A percentile compares a stretch with the other conserved stretches of the same genome.
These are phyloP conservation scores for Aegilops bicornis DNA, from an alignment of 176 grass and related monocot species.

Conservation along the genomic window DNA sequence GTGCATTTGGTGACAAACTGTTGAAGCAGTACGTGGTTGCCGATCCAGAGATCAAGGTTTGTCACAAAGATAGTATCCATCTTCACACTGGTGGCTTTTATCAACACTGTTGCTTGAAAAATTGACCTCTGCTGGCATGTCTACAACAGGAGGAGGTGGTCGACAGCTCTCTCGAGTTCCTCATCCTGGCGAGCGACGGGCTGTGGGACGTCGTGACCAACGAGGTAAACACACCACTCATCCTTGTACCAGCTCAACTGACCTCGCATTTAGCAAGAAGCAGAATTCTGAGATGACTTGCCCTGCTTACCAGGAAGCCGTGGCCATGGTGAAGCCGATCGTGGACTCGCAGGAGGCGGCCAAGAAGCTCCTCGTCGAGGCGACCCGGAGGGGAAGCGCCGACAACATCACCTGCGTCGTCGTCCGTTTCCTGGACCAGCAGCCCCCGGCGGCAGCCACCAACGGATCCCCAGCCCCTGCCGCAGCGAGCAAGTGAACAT, in stretches of 20 bases:
- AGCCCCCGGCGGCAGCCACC: background rate
- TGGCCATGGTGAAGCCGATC: slow-evolving; percentile 74
- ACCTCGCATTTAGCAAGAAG: background rate
- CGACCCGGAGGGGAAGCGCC: slow-evolving; percentile 60
- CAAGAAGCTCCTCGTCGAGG: slow-evolving; percentile 65
- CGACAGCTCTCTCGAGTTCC: slow-evolving; percentile 79
- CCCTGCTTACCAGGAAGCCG: slow-evolving; percentile 53
- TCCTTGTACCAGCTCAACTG: background rate
- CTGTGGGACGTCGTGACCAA: slow-evolving; percentile 90
- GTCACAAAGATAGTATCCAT: too few species aligned
- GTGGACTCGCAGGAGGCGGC: slow-evolving; percentile 70
- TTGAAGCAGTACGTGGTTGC: slow-evolving; percentile 93
- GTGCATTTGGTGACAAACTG: slow-evolving; percentile 85
- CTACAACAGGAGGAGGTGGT: slow-evolving; percentile 65
- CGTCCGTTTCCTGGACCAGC: slow-evolving; percentile 64
- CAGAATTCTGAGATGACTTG: background rate
- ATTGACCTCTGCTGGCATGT: too few species aligned
- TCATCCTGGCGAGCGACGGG: slow-evolving; percentile 89
- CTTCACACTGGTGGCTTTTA: background rate
- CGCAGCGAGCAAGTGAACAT: too few species aligned
- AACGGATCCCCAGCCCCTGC: too few species aligned
- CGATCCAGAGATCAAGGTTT: slow-evolving; percentile 87
- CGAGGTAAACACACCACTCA: slow-evolving; percentile 36
- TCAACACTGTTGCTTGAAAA: too few species aligned
- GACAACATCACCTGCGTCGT: slow-evolving; percentile 84